These are phyloP conservation scores for Axilococcus clingmanii DNA, from an alignment of 139 green algal genomes.

Conservation along the genomic window DNA sequence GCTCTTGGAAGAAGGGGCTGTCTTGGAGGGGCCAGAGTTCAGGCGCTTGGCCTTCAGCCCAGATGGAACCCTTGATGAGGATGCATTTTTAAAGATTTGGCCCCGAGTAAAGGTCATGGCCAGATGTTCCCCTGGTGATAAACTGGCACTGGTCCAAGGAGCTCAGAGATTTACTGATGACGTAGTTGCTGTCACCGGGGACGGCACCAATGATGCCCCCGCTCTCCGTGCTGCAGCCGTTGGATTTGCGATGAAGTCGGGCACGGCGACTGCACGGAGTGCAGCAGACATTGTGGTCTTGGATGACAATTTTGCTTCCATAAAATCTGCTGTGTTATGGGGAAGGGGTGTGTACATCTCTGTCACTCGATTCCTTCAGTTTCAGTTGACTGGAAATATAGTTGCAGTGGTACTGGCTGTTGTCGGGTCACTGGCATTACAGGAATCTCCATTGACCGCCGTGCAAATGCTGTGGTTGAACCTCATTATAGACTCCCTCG, in stretches of 20 bases:
- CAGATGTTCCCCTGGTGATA: conserved; percentile 83
- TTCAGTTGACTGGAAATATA: conserved; percentile 76
- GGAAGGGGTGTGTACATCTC: conserved; percentile 75
- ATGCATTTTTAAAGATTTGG: conserved; percentile 55
- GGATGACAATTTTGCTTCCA: conserved; percentile 79
- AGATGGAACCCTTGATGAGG: conserved; percentile 49
- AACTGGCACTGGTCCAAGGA: conserved; percentile 70
- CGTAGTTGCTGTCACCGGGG: conserved; percentile 49
- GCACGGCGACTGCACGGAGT: conserved; percentile 72
- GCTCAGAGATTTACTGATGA: conserved; percentile 19
- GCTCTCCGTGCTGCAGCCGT: conserved; percentile 74
- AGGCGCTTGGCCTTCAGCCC: conserved; percentile 30
- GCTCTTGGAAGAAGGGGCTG: conserved; percentile 1
- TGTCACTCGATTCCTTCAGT: conserved; percentile 78
- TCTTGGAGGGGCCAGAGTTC: conserved; percentile 61
- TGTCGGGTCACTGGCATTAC: conserved; percentile 48
- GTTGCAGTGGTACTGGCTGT: conserved; percentile 57
- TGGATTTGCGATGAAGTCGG: conserved; percentile 75
- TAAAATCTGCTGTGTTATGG: conserved; percentile 76
- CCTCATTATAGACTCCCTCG: conserved; percentile 86
- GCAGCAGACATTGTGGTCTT: conserved; percentile 86
- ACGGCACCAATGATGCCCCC: conserved; percentile 88
- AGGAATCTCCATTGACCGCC: conserved; percentile 48
- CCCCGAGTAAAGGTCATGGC: conserved; percentile 73
- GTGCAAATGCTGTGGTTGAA: conserved; percentile 87